Conservation (phyloP, 2,329 filamentous ascomycete species). For the Chrysosporium keratinophilum region DNA sequence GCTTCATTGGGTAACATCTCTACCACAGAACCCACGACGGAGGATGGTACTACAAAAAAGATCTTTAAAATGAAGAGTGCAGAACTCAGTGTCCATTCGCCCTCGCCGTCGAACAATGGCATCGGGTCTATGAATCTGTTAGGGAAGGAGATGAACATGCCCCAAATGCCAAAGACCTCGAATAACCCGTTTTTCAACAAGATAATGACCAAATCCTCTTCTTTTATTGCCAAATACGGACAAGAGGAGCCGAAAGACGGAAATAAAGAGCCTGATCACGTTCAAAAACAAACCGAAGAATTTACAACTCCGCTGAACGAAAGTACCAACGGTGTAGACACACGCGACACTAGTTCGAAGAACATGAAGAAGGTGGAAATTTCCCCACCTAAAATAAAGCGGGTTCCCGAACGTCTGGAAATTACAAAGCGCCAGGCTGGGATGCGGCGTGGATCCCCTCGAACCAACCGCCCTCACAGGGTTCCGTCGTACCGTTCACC, state of each 20-base stretch:
- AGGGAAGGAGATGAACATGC: background rate
- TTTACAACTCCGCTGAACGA: background rate
- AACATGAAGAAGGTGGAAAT: background rate
- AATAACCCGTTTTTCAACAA: slow-evolving; percentile 14
- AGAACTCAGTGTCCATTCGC: slow-evolving; percentile 9
- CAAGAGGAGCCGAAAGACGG: background rate
- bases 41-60: background rate
- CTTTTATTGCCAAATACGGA: background rate
- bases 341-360: background rate
- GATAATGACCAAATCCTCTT: slow-evolving; percentile 3
- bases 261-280: background rate
- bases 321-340: background rate
- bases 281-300: background rate
- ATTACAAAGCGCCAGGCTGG: background rate
- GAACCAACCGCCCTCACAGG: background rate
- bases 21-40: background rate
- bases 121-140: background rate
- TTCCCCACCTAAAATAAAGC: background rate
- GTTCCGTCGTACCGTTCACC: slow-evolving; percentile 9
- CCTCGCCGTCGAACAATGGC: background rate
- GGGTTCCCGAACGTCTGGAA: slow-evolving; percentile 1
- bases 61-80: slow-evolving; percentile 12
- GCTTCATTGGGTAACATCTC: slow-evolving; percentile 9
- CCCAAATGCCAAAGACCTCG: background rate
- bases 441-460: slow-evolving; percentile 1